Evolutionary conservation across 2,329 filamentous ascomycete genomes (phyloP), one percentile per base, ranked within the genome.

Genomic region (Microdochium trichocladiopsis): DNA sequence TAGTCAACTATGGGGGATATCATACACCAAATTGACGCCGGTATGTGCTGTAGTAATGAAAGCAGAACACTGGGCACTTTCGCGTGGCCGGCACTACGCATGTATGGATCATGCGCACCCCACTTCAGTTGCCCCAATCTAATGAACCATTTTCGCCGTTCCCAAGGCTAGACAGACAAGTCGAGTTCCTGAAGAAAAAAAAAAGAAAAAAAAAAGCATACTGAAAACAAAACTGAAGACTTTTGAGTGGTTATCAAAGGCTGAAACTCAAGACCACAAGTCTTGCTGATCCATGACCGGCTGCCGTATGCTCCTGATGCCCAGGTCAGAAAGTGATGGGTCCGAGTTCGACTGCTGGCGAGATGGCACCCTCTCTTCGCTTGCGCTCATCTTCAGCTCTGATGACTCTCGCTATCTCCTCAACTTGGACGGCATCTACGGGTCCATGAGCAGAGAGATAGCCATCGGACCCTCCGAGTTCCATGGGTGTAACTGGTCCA

Each of bases 401-500:
- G 43, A 64, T 63, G n/a, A 63, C 62, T 24, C 59, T 60, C 5
- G 61, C 58, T 12, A 66, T 57, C 51, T 66, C 65, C 37, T 63
- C 59, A 9, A 54, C 57, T 45, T 64, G 60, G 14, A 57, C 51
- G 21, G 49, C 51, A 24, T 62, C 57, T 21, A 56, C 55, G 11
- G 51, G 25, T 12, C 60, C 61, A 25, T 59, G 63, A 25, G 64
- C 65, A 31, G 74, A 61, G 36, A 78, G 73, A 25, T 70, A 70
- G 10, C 65, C 66, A 14, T 66, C 61, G 0, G 69, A 62, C 21
- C 72, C 74, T 37, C 74, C 73, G 6, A 85, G 64, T 18, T 81
- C 78, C 72, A 84, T 82, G 1, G 82, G 81, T 1, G 82, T 84
- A 14, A 84, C 80, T 0, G 80, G 80, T 0, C 80, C 80, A 0